Evolutionary conservation across 2,329 filamentous ascomycete species (phyloP).

Genomic region (Fusarium gaditjirri): DNA sequence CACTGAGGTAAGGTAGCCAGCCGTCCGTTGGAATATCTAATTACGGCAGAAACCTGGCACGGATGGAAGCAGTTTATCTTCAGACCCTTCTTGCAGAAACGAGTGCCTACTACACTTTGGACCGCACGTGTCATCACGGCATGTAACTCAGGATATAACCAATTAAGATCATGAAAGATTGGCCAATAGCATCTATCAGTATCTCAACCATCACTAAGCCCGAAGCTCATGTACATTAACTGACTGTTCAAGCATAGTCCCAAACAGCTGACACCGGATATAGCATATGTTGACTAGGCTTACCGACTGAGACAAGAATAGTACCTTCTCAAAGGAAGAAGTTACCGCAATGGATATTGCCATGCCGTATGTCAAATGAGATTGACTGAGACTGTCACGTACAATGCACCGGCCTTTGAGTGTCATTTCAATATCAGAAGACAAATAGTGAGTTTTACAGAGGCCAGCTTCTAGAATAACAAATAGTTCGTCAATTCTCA

Average conservation of each 20-base stretch:
- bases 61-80: no score
- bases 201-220: not conserved
- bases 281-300: not conserved
- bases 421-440: no score
- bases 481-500: not conserved
- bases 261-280: not conserved
- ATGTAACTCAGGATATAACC: not conserved
- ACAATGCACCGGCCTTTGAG: not conserved
- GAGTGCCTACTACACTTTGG: not conserved
- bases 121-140: not conserved
- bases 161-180: not conserved
- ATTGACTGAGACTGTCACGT: not conserved
- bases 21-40: not conserved
- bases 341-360: not conserved
- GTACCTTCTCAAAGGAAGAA: not conserved
- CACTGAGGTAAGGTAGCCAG: not conserved
- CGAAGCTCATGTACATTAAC: not conserved
- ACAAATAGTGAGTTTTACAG: not conserved
- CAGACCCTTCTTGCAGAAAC: not conserved
- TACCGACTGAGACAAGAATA: not conserved
- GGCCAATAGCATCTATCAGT: not conserved
- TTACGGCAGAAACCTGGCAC: not conserved
- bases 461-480: not conserved
- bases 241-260: not conserved
- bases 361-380: not conserved